Evolutionary conservation across 1,284 basidiomycete species (phyloP).

Genomic region (Melampsora abietis-canadensis): DNA sequence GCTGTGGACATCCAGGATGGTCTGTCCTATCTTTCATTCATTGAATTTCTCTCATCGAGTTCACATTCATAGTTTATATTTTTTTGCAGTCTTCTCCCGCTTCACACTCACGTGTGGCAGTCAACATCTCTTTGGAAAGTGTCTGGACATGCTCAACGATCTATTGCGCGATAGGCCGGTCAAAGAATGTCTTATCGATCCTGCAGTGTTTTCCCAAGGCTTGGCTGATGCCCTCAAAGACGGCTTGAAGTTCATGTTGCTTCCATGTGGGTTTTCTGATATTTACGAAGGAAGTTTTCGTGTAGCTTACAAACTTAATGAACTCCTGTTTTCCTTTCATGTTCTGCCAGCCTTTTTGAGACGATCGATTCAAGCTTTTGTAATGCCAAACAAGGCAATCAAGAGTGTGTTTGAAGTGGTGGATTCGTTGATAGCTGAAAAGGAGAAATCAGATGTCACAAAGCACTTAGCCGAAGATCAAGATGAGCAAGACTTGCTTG

Average conservation of each 20-base stretch:
- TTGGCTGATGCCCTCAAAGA: conserved; percentile 9
- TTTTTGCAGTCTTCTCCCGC: conserved; percentile 62
- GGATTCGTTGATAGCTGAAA: conserved; percentile 11
- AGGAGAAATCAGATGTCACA: neutral
- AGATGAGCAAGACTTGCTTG: conserved; percentile 17
- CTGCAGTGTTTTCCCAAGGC: conserved; percentile 18
- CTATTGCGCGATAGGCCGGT: conserved; percentile 10
- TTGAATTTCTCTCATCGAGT: neutral
- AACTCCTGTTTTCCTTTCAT: no score
- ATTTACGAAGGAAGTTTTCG: no score
- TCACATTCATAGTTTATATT: neutral
- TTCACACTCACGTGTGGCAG: conserved; percentile 69
- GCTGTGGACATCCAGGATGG: conserved; percentile 31
- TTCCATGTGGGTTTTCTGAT: neutral
- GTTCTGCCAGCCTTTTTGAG: no score
- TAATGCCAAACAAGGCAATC: conserved; percentile 12
- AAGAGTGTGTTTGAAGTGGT: conserved; percentile 14
- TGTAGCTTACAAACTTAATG: no score
- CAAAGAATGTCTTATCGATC: conserved; percentile 3
- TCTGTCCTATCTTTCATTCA: neutral
- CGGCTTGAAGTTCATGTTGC: no score
- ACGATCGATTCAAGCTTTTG: conserved; percentile 9
- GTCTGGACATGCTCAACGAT: conserved; percentile 33
- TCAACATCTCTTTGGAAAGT: conserved; percentile 57
- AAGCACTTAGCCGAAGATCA: neutral